Percentiles rank a stretch among this genome's conserved stretches.
Conservation (phyloP, 1,284 basidiomycete genomes). For the Cutaneotrichosporon sp. region DNA sequence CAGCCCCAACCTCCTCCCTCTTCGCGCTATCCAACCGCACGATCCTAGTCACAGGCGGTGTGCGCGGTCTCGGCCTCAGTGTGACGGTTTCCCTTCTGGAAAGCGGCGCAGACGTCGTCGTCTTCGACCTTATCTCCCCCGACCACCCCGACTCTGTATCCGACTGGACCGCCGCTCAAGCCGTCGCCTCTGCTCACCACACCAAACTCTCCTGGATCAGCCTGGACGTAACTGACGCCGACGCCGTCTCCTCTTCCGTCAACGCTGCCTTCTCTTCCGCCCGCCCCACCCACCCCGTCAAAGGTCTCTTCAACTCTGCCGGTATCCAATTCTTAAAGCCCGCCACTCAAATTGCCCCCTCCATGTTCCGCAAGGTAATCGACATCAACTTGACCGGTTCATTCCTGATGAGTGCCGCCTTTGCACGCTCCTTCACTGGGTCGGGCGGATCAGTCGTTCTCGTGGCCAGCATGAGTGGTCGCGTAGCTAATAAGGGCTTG, state of each 20-base stretch:
- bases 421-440: slow-evolving; percentile 73
- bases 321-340: slow-evolving; percentile 65
- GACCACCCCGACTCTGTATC: slow-evolving; percentile 56
- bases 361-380: slow-evolving; percentile 69
- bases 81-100: slow-evolving; percentile 73
- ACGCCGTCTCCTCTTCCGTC: slow-evolving; percentile 60
- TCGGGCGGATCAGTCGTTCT: slow-evolving; percentile 60
- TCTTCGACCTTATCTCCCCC: slow-evolving; percentile 67
- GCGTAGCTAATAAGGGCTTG: slow-evolving; percentile 69
- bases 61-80: slow-evolving; percentile 74
- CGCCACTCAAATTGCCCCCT: slow-evolving; percentile 67
- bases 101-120: slow-evolving; percentile 73
- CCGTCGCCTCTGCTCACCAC: slow-evolving; percentile 56
- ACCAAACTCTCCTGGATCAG: slow-evolving; percentile 65
- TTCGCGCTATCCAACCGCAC: slow-evolving; percentile 71
- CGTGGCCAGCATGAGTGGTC: slow-evolving; percentile 81
- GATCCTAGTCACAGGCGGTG: slow-evolving; percentile 72
- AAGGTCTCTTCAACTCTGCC: slow-evolving; percentile 64
- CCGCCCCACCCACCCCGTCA: slow-evolving; percentile 53
- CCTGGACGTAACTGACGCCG: slow-evolving; percentile 64
- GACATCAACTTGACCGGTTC: slow-evolving; percentile 74
- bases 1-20: slow-evolving; percentile 10
- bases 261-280: slow-evolving; percentile 65
- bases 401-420: slow-evolving; percentile 73
- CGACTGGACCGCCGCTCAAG: slow-evolving; percentile 60